A percentile compares a stretch with the other conserved stretches of the same genome.
phyloP scores from a whole-genome alignment of 768 basidiomycete genomes.

The Psilocybe cyanescens region DNA sequence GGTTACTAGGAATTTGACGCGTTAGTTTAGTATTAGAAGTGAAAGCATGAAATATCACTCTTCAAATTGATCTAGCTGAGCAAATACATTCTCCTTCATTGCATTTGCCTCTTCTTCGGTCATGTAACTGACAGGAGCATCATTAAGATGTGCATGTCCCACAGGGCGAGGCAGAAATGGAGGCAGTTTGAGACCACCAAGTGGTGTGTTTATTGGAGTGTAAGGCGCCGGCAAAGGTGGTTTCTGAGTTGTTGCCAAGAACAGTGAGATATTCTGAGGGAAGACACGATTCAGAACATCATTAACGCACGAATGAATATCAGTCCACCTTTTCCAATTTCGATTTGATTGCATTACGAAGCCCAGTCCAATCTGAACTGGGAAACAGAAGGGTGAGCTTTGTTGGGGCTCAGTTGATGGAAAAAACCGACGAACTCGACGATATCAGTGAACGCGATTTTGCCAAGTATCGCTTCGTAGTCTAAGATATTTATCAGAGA shows the following conservation, averaged over 20 bases:
- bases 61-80: conserved; percentile 75
- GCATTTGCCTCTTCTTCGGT: conserved; percentile 61
- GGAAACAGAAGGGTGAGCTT: conserved; percentile 9
- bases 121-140: conserved; percentile 63
- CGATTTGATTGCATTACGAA: conserved; percentile 74
- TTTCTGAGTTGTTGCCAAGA: conserved; percentile 44
- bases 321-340: conserved; percentile 67
- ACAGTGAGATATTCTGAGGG: conserved; percentile 52
- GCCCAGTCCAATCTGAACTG: conserved; percentile 71
- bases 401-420: conserved; percentile 27
- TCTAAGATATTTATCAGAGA: conserved; percentile 6
- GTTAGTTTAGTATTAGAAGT: neutral
- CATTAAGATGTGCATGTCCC: conserved; percentile 51
- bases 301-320: conserved; percentile 17
- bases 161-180: conserved; percentile 71
- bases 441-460: conserved; percentile 67
- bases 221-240: conserved; percentile 43
- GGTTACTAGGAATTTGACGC: conserved; percentile 35
- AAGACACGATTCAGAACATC: conserved; percentile 12
- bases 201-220: conserved; percentile 43
- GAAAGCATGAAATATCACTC: conserved; percentile 47
- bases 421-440: conserved; percentile 55
- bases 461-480: conserved; percentile 59
- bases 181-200: conserved; percentile 69
- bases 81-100: conserved; percentile 58